These are phyloP conservation scores for Nematocida sp. DNA, from an alignment of 371 early-diverging fungal species.

Conservation along the genomic window DNA sequence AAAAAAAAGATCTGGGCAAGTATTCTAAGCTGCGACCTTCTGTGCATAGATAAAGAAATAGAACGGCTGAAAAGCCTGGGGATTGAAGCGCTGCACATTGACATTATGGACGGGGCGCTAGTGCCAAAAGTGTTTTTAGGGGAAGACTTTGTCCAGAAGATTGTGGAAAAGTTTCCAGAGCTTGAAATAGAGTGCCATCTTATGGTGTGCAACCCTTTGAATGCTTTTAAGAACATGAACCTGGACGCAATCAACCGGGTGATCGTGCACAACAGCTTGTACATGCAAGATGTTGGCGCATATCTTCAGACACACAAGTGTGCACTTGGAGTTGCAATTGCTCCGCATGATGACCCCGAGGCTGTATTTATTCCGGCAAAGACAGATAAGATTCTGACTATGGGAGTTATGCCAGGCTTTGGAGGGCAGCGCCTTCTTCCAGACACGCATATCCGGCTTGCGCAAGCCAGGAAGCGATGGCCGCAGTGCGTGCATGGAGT, in stretches of 20 bases:
- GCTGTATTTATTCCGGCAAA: neutral
- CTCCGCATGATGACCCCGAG: constrained; percentile 75
- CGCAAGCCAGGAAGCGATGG: neutral
- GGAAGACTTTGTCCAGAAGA: constrained; percentile 52
- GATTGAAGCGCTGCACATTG: constrained; percentile 55
- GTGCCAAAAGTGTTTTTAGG: constrained; percentile 60
- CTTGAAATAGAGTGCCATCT: constrained; percentile 61
- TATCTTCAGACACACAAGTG: neutral
- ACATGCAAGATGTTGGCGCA: neutral
- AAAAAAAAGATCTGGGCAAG: constrained; percentile 23
- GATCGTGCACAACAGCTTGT: constrained; percentile 32
- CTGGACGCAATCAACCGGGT: constrained; percentile 36
- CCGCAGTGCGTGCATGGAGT: constrained; percentile 74
- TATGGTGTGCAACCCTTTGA: constrained; percentile 58
- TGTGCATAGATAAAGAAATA: constrained; percentile 40
- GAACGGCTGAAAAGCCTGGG: constrained; percentile 38
- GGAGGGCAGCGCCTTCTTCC: constrained; percentile 60
- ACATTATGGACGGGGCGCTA: constrained; percentile 60
- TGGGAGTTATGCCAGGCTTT: constrained; percentile 74
- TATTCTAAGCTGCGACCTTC: constrained; percentile 26
- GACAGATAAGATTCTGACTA: constrained; percentile 80
- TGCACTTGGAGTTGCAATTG: constrained; percentile 79
- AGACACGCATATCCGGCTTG: constrained; percentile 28
- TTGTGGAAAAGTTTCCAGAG: constrained; percentile 44
- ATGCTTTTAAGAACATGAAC: constrained; percentile 46